Percentiles rank a stretch among this genome's conserved stretches.
phyloP scores from a whole-genome alignment of 2,329 filamentous ascomycete genomes.

The Arthrobotrys sphaeroides region DNA sequence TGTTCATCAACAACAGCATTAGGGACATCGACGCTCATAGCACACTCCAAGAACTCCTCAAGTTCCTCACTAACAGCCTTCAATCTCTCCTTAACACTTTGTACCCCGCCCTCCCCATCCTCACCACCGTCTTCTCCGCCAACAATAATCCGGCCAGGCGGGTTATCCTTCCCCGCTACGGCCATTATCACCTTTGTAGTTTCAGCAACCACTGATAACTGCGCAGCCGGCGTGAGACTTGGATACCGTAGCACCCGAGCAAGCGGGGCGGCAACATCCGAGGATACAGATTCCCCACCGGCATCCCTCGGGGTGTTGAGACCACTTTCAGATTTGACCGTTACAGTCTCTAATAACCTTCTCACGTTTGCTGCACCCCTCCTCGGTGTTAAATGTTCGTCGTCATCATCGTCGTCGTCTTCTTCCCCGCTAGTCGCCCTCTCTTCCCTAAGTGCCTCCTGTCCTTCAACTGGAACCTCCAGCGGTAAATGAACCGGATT shows the following conservation, averaged over 20 bases:
- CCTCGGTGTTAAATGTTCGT: conserved; percentile 37
- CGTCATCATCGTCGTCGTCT: conserved; percentile 45
- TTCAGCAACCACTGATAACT: conserved; percentile 81
- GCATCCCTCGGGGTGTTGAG: conserved; percentile 58
- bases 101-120: conserved; percentile 67
- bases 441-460: conserved; percentile 20
- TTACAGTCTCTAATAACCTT: conserved; percentile 53
- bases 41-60: conserved; percentile 94
- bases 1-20: conserved; percentile 48
- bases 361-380: conserved; percentile 45
- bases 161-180: conserved; percentile 95
- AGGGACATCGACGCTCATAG: conserved; percentile 79
- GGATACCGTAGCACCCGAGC: conserved; percentile 73
- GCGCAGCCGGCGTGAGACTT: conserved; percentile 72
- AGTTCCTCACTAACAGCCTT: conserved; percentile 96
- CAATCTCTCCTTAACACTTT: conserved; percentile 91
- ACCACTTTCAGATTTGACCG: conserved; percentile 59
- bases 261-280: conserved; percentile 61
- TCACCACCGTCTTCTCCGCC: conserved; percentile 71
- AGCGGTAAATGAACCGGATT: conserved; percentile 46
- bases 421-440: conserved; percentile 14
- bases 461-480: conserved; percentile 14
- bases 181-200: conserved; percentile 90
- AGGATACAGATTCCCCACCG: not conserved
- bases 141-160: conserved; percentile 91